Conservation (phyloP, 352 stramenopile species). For the Peronospora destructor region DNA sequence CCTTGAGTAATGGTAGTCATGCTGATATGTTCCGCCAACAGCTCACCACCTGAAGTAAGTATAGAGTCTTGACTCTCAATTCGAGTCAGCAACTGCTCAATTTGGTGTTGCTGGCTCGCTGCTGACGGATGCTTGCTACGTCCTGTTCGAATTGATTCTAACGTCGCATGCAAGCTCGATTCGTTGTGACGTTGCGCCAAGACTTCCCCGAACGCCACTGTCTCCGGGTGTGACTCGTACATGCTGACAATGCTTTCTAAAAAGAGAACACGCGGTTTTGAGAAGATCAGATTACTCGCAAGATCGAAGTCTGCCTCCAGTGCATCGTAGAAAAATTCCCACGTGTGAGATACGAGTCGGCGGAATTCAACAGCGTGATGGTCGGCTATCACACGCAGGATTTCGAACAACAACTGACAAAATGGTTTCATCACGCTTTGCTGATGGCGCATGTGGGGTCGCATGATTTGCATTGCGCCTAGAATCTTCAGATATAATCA, state of each 20-base stretch:
- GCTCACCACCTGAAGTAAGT: conserved; percentile 6
- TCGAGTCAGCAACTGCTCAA: conserved; percentile 41
- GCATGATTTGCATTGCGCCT: conserved; percentile 52
- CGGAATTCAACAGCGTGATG: conserved; percentile 67
- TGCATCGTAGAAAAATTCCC: conserved; percentile 47
- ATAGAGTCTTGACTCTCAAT: conserved; percentile 17
- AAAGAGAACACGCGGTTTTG: conserved; percentile 26
- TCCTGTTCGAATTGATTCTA: conserved; percentile 28
- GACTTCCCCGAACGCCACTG: conserved; percentile 37
- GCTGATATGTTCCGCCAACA: conserved; percentile 18
- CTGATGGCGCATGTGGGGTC: conserved; percentile 31
- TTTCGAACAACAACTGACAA: conserved; percentile 56
- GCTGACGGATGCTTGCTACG: conserved; percentile 40
- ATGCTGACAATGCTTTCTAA: conserved; percentile 44
- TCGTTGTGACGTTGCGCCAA: conserved; percentile 35
- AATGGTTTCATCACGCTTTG: conserved; percentile 28
- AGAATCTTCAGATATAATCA: conserved; percentile 35
- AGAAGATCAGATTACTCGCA: conserved; percentile 35
- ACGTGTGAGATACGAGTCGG: conserved; percentile 41
- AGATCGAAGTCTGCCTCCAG: conserved; percentile 34
- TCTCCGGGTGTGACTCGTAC: conserved; percentile 42
- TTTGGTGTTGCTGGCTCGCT: conserved; percentile 41
- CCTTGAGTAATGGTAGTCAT: conserved; percentile 23
- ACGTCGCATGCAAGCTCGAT: conserved; percentile 15
- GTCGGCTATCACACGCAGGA: conserved; percentile 53